Conservation (phyloP, 768 basidiomycete genomes). For the Fibroporia radiculosa region DNA sequence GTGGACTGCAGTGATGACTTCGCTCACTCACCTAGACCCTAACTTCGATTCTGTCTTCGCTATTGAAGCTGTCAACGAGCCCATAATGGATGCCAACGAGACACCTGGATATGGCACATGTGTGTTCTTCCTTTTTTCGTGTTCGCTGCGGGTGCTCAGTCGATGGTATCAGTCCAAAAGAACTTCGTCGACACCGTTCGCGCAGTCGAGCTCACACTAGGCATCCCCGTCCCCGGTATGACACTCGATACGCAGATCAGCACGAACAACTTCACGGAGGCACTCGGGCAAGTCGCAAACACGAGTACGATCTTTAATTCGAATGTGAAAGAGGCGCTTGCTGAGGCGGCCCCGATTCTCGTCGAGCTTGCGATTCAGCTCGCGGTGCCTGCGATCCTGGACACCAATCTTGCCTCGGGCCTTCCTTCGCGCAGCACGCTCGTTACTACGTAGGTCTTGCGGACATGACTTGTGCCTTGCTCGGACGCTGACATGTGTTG, state of each 20-base stretch:
- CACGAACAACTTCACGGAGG: constrained; percentile 28
- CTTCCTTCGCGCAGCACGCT: constrained; percentile 18
- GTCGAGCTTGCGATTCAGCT: constrained; percentile 20
- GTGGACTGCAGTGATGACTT: constrained; percentile 80
- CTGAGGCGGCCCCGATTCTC: constrained; percentile 31
- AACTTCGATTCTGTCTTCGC: constrained; percentile 56
- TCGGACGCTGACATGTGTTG: background rate
- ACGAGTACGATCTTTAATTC: constrained; percentile 17
- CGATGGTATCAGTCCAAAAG: constrained; percentile 43
- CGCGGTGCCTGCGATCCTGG: constrained; percentile 13
- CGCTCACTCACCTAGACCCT: constrained; percentile 61
- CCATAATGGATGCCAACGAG: constrained; percentile 57
- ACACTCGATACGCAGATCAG: constrained; percentile 14
- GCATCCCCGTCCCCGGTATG: constrained; percentile 36
- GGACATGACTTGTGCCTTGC: background rate
- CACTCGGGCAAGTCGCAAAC: constrained; percentile 18
- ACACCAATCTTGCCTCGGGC: constrained; percentile 13
- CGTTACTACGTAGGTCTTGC: constrained; percentile 28
- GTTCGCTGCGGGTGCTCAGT: background rate
- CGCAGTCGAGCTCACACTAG: constrained; percentile 53
- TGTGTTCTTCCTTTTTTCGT: constrained; percentile 25
- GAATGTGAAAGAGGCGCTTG: constrained; percentile 26
- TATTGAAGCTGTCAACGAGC: constrained; percentile 75
- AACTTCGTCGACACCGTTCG: constrained; percentile 65
- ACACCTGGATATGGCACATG: constrained; percentile 70